A percentile compares a stretch with the other conserved stretches of the same genome.
Evolutionary conservation across 2,329 filamentous ascomycete species (phyloP).

Genomic region (Stagonosporopsis cucurbitacearum): DNA sequence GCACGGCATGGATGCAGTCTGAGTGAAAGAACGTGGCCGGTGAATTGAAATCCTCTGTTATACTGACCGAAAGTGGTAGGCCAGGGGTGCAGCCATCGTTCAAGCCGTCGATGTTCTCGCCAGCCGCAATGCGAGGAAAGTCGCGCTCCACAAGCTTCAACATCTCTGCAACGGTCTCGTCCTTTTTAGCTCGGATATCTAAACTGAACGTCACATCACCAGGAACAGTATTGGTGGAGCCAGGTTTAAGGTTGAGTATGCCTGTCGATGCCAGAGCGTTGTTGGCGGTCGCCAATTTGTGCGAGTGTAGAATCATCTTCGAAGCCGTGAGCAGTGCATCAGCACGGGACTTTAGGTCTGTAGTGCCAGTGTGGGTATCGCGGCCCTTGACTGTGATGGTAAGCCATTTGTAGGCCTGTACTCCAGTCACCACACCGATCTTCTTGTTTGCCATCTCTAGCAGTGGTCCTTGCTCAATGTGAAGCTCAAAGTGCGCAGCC

Average conservation of each 20-base stretch:
- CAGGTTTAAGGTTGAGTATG: slow-evolving; percentile 70
- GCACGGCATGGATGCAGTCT: slow-evolving; percentile 71
- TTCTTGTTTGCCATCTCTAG: slow-evolving; percentile 69
- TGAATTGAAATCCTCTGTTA: slow-evolving; percentile 67
- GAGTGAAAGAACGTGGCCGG: slow-evolving; percentile 66
- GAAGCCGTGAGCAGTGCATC: slow-evolving; percentile 73
- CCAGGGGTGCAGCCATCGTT: slow-evolving; percentile 54
- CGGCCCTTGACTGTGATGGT: slow-evolving; percentile 69
- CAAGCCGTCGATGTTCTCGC: slow-evolving; percentile 59
- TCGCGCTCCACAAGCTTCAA: slow-evolving; percentile 63
- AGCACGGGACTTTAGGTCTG: slow-evolving; percentile 68
- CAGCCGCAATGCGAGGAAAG: slow-evolving; percentile 66
- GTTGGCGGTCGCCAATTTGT: slow-evolving; percentile 66
- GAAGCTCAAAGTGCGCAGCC: slow-evolving; percentile 81
- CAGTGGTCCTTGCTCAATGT: slow-evolving; percentile 84
- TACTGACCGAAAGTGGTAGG: slow-evolving; percentile 62
- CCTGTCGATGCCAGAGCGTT: slow-evolving; percentile 72
- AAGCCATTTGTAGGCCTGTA: slow-evolving; percentile 79
- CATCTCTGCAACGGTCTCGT: slow-evolving; percentile 63
- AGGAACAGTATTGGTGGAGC: slow-evolving; percentile 76
- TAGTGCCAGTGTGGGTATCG: slow-evolving; percentile 78
- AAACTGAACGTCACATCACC: slow-evolving; percentile 71
- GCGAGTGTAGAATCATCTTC: slow-evolving; percentile 70
- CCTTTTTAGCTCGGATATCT: slow-evolving; percentile 68
- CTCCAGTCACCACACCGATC: slow-evolving; percentile 73